Conservation (phyloP, 2,329 filamentous ascomycete species). For the Orbilia javanica region DNA sequence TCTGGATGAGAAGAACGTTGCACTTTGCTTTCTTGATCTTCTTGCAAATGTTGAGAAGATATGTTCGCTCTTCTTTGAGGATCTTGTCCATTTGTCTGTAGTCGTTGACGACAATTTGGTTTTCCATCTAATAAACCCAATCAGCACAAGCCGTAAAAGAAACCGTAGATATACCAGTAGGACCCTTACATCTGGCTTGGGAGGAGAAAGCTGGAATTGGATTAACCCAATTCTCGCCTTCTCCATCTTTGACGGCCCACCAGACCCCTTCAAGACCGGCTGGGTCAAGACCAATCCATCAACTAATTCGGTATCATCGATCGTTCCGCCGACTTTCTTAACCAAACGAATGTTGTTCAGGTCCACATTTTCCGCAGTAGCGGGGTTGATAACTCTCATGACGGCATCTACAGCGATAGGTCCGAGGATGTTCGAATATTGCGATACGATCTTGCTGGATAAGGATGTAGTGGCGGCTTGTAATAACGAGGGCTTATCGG, state of each 20-base stretch:
- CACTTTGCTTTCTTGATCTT: conserved; percentile 99
- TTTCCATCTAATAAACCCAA: conserved; percentile 81
- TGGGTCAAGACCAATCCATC: conserved; percentile 94
- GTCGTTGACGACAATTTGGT: conserved; percentile 98
- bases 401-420: conserved; percentile 98
- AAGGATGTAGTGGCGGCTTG: conserved; percentile 97
- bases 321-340: conserved; percentile 97
- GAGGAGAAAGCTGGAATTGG: conserved; percentile 97
- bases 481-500: conserved; percentile 87
- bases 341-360: conserved; percentile 95
- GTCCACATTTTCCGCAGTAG: conserved; percentile 95
- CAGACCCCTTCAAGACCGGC: conserved; percentile 90
- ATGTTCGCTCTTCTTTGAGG: conserved; percentile 97
- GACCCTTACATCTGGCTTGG: conserved; percentile 88
- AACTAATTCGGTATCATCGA: conserved; percentile 97
- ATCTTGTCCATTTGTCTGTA: conserved; percentile 99
- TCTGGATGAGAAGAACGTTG: conserved; percentile 97
- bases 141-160: conserved; percentile 55
- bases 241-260: conserved; percentile 91
- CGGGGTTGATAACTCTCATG: conserved; percentile 93
- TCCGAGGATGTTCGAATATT: conserved; percentile 94
- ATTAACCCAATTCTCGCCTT: conserved; percentile 97
- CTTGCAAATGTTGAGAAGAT: conserved; percentile 98
- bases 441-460: conserved; percentile 97
- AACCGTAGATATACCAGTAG: not conserved